phyloP scores from a whole-genome alignment of 352 stramenopile genomes.

The Globisporangium okanoganense region DNA sequence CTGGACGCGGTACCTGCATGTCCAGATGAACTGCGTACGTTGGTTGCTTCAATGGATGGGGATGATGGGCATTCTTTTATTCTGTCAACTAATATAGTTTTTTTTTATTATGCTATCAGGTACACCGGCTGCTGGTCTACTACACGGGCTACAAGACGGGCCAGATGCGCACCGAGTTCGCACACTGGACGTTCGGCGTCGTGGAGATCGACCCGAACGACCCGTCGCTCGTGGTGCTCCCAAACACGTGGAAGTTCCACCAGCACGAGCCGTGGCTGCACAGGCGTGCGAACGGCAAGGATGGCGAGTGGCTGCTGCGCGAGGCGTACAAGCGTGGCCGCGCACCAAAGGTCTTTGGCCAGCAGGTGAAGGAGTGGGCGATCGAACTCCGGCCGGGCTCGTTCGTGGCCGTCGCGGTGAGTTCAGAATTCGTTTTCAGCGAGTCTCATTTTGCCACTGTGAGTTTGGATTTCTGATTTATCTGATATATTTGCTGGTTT shows the following conservation, averaged over 20 bases:
- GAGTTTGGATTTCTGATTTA: background rate
- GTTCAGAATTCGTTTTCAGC: constrained; percentile 17
- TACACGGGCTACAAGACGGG: constrained; percentile 83
- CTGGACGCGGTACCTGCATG: constrained; percentile 67
- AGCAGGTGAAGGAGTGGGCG: constrained; percentile 61
- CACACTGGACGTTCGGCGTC: constrained; percentile 71
- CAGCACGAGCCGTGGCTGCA: constrained; percentile 59
- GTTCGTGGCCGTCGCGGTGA: constrained; percentile 57
- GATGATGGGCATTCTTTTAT: too few species aligned
- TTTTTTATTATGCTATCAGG: constrained; percentile 18
- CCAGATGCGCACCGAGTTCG: constrained; percentile 50
- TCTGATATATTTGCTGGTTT: background rate
- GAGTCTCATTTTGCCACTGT: background rate
- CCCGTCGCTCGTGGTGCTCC: constrained; percentile 48
- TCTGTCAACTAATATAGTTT: background rate
- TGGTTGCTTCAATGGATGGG: background rate
- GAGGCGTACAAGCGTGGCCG: constrained; percentile 42
- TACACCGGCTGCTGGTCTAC: constrained; percentile 76
- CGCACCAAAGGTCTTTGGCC: constrained; percentile 42
- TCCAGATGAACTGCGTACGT: constrained; percentile 68
- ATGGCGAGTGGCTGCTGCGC: constrained; percentile 64
- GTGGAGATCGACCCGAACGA: constrained; percentile 77
- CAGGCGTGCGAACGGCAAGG: constrained; percentile 60
- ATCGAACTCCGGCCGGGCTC: constrained; percentile 44
- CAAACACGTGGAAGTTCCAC: constrained; percentile 76